Conservation (phyloP, 176 grass and related monocot genomes). For the Paspalum vaginatum region DNA sequence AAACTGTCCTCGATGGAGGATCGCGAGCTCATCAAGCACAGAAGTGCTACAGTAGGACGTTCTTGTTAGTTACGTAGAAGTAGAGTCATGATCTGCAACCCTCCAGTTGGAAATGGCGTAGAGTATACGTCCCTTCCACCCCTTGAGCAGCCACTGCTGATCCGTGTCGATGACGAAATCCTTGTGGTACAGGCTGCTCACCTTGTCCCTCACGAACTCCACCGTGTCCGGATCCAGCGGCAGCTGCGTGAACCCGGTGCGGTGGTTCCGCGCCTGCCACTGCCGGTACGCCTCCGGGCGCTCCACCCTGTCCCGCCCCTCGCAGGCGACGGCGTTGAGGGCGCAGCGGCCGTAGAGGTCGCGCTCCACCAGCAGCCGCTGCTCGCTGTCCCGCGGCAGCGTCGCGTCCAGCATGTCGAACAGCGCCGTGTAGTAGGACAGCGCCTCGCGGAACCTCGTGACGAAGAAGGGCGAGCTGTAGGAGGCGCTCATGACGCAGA, state of each 20-base stretch:
- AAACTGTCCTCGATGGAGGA: too few species aligned
- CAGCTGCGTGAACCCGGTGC: neutral
- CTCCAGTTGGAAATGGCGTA: neutral
- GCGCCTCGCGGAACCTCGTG: slow-evolving; percentile 31
- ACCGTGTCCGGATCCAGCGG: neutral
- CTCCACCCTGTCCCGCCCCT: neutral
- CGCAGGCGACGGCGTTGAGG: neutral
- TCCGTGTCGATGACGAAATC: neutral
- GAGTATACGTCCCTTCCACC: neutral
- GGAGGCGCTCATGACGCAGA: neutral
- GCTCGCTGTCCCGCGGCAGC: neutral
- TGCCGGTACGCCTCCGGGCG: slow-evolving; percentile 69
- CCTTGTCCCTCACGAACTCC: neutral
- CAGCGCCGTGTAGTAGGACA: slow-evolving; percentile 34
- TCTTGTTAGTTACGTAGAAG: too few species aligned
- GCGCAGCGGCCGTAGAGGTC: neutral
- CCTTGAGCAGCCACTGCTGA: neutral
- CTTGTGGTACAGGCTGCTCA: neutral
- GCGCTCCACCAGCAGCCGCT: neutral
- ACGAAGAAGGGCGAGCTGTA: neutral
- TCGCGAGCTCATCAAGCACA: too few species aligned
- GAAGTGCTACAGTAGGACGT: too few species aligned
- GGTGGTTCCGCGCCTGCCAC: slow-evolving; percentile 64
- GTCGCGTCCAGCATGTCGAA: slow-evolving; percentile 17
- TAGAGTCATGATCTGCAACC: neutral